These are phyloP conservation scores for Apiospora rasikravindrae DNA, from an alignment of 2,329 filamentous ascomycete genomes.

Conservation along the genomic window DNA sequence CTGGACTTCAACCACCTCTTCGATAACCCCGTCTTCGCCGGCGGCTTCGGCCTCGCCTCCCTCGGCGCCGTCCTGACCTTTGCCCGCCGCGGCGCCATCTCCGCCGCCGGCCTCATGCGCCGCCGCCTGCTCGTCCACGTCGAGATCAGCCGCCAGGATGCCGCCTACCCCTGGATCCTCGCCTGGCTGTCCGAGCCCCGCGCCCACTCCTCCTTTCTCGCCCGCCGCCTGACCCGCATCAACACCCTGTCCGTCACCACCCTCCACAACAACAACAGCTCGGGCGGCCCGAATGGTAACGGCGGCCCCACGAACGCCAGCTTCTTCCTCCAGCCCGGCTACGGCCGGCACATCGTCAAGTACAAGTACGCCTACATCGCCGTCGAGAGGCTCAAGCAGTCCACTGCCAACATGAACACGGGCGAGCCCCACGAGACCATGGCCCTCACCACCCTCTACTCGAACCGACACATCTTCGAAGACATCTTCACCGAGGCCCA, in stretches of 20 bases:
- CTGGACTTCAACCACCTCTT: slow-evolving; percentile 63
- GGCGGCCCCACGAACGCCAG: slow-evolving; percentile 76
- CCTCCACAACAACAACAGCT: slow-evolving; percentile 46
- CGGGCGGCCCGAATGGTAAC: slow-evolving; percentile 51
- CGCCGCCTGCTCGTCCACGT: slow-evolving; percentile 91
- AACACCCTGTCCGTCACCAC: slow-evolving; percentile 65
- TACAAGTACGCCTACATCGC: slow-evolving; percentile 87
- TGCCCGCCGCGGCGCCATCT: slow-evolving; percentile 76
- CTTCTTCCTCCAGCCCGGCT: slow-evolving; percentile 89
- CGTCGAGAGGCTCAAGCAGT: slow-evolving; percentile 85
- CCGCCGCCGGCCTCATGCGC: slow-evolving; percentile 75
- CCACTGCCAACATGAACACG: slow-evolving; percentile 78
- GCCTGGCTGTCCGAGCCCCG: slow-evolving; percentile 92
- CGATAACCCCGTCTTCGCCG: slow-evolving; percentile 67
- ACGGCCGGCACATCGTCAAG: slow-evolving; percentile 85
- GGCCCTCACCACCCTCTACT: slow-evolving; percentile 88
- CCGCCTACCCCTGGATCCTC: slow-evolving; percentile 91
- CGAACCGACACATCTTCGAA: slow-evolving; percentile 87
- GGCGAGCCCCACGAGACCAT: slow-evolving; percentile 95
- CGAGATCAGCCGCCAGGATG: slow-evolving; percentile 93
- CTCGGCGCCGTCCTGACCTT: slow-evolving; percentile 83
- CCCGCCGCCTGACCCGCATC: slow-evolving; percentile 62
- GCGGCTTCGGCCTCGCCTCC: slow-evolving; percentile 88
- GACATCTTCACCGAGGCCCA: slow-evolving; percentile 89
- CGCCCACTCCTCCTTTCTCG: slow-evolving; percentile 63